Evolutionary conservation across 352 stramenopile genomes (phyloP).

Genomic region (Phytophthora pseudosyringae): DNA sequence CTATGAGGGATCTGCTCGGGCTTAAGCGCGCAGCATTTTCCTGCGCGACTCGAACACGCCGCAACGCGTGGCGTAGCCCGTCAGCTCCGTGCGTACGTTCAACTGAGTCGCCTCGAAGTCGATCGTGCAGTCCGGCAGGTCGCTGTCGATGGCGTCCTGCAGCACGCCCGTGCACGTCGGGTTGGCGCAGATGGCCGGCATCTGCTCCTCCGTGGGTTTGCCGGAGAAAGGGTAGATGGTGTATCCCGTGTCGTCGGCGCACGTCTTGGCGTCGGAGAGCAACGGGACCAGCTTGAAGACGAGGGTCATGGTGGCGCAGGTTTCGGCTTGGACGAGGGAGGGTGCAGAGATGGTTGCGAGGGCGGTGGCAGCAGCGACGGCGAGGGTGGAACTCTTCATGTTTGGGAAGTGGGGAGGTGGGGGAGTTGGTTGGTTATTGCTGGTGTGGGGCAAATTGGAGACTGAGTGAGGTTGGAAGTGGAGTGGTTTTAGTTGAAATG

Average conservation of each 20-base stretch:
- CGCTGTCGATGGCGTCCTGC: slow-evolving; percentile 22
- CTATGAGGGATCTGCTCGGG: background rate
- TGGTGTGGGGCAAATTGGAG: background rate
- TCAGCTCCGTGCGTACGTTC: slow-evolving; percentile 37
- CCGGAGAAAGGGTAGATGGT: slow-evolving; percentile 35
- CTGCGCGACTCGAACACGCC: slow-evolving; percentile 30
- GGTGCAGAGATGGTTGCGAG: slow-evolving; percentile 19
- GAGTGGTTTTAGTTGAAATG: too few relatives aligned
- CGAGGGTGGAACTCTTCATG: slow-evolving; percentile 40
- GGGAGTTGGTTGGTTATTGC: background rate
- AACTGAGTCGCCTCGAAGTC: slow-evolving; percentile 31
- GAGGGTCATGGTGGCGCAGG: slow-evolving; percentile 35
- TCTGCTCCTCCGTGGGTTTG: slow-evolving; percentile 36
- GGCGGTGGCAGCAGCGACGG: slow-evolving; percentile 25
- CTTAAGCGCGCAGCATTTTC: slow-evolving; percentile 10
- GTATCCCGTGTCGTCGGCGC: slow-evolving; percentile 22
- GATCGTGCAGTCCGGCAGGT: slow-evolving; percentile 45
- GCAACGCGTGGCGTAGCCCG: slow-evolving; percentile 27
- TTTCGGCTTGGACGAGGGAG: slow-evolving; percentile 24
- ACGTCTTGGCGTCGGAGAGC: slow-evolving; percentile 21
- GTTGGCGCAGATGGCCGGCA: slow-evolving; percentile 34
- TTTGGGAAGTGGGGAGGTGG: background rate
- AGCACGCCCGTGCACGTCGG: slow-evolving; percentile 36
- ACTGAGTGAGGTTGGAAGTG: slow-evolving; percentile 13
- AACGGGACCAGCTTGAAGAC: slow-evolving; percentile 36